These are phyloP conservation scores for Beauveria asiatica DNA, from an alignment of 2,329 filamentous ascomycete species.

Conservation along the genomic window DNA sequence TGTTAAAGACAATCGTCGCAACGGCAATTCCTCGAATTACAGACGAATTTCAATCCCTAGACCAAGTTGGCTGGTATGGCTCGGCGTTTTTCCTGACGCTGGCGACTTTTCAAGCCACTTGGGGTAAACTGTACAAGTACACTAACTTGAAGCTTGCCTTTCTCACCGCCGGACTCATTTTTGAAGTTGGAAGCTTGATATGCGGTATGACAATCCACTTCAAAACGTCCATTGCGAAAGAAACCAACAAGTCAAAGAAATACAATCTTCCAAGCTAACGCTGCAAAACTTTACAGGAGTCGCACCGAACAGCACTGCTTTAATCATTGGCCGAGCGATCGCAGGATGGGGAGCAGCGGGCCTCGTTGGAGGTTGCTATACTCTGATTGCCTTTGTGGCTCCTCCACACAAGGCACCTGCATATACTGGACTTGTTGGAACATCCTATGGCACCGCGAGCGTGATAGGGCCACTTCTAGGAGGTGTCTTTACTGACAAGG, in stretches of 20 bases:
- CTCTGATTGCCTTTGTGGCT: slow-evolving; percentile 28
- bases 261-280: too few relatives aligned
- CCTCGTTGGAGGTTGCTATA: slow-evolving; percentile 34
- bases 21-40: slow-evolving; percentile 36
- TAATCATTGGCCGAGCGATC: slow-evolving; percentile 38
- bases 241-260: too few relatives aligned
- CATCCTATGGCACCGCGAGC: slow-evolving; percentile 16
- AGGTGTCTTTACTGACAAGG: slow-evolving; percentile 17
- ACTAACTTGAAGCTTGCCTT: slow-evolving; percentile 31
- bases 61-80: slow-evolving; percentile 40
- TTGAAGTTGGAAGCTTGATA: slow-evolving; percentile 35
- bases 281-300: not conserved
- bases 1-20: slow-evolving; percentile 30
- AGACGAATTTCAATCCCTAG: slow-evolving; percentile 26
- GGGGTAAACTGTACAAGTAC: slow-evolving; percentile 25
- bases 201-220: slow-evolving; percentile 21
- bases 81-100: slow-evolving; percentile 30
- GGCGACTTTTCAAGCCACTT: slow-evolving; percentile 17
- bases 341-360: slow-evolving; percentile 34
- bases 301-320: slow-evolving; percentile 30
- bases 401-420: slow-evolving; percentile 14
- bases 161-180: slow-evolving; percentile 27
- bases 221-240: too few relatives aligned
- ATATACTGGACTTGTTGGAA: slow-evolving; percentile 18
- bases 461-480: slow-evolving; percentile 18